Evolutionary conservation across 345 rosid genomes (phyloP), one percentile per base, ranked within the genome.

Genomic region (Aquilaria sinensis): DNA sequence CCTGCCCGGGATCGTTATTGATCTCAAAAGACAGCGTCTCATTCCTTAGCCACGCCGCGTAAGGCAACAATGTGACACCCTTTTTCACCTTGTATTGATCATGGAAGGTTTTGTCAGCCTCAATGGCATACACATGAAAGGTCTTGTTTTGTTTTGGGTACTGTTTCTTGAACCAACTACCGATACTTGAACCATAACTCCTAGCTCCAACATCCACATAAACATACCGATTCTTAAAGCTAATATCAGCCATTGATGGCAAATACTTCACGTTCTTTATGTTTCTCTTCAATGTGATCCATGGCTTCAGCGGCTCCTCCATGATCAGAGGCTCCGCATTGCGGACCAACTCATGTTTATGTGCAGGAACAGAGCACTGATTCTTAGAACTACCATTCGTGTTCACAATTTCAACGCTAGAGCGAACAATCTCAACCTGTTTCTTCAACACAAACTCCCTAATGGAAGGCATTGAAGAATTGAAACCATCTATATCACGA

Each of bases 31-130:
- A 71, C 62, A 87, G 70, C 0, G 89, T 85, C 75, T 87, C 95
- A 29, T 87, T 87, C 74, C 78, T 77, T 64, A 85, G 84, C 95
- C 95, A 87, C 2, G 95, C 91, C 0, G 91, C 89, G 9, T 81
- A 85, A 0, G 95, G 91, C 81, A 87, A 62, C 51, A 87, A 65
- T 13, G 68, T 79, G 11, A 87, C 71, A 32, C 57, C 33, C 60
- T 85, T 85, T 32, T 81, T 87, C 63, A 12, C 1, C 32, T 68
- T 70, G 53, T 87, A 87, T 70, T 83, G 83, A 2, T 68, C 66
- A 2, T 81, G 75, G 57, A 85, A 87, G 16, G 77, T 66, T 68
- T 68, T 75, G 43, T 87, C 91, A 0, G 91, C 95, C 60, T 87
- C 95, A 51, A 85, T 75, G 0, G 87, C 91, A 51, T 83, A 87